phyloP scores from a whole-genome alignment of 2,329 filamentous ascomycete genomes.

The Phialocephala sp. region DNA sequence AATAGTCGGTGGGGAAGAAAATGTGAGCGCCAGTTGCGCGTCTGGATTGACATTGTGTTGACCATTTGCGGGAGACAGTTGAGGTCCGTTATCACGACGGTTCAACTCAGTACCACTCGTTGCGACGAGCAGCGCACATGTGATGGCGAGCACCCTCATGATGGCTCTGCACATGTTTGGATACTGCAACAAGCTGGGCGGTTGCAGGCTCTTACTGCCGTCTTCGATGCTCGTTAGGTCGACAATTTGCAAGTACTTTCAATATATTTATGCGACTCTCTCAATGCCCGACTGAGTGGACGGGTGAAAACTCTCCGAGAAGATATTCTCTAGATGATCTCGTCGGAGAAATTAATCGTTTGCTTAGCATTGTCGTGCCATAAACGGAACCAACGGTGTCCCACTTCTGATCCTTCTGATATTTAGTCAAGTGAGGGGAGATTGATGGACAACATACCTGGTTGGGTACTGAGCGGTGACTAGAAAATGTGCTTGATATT shows the following conservation, averaged over 20 bases:
- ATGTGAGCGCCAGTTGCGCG: neutral
- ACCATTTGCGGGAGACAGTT: neutral
- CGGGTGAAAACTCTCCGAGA: neutral
- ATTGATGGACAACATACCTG: too few relatives aligned
- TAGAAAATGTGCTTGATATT: too few relatives aligned
- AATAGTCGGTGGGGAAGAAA: neutral
- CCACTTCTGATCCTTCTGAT: neutral
- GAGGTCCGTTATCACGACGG: neutral
- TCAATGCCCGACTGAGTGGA: neutral
- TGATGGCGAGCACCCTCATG: neutral
- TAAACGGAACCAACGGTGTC: neutral
- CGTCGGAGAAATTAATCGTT: neutral
- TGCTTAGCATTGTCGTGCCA: neutral
- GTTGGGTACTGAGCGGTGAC: too few relatives aligned
- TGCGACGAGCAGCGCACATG: neutral
- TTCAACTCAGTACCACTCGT: neutral
- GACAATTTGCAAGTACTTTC: neutral
- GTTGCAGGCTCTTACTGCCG: neutral
- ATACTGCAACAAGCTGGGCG: neutral
- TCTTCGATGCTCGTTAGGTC: neutral
- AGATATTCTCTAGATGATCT: neutral
- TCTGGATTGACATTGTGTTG: neutral
- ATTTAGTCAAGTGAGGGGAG: neutral
- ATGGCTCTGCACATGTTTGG: neutral
- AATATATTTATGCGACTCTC: neutral